phyloP scores from a whole-genome alignment of 2,329 filamentous ascomycete genomes.

The Ceratocystis lukuohia region DNA sequence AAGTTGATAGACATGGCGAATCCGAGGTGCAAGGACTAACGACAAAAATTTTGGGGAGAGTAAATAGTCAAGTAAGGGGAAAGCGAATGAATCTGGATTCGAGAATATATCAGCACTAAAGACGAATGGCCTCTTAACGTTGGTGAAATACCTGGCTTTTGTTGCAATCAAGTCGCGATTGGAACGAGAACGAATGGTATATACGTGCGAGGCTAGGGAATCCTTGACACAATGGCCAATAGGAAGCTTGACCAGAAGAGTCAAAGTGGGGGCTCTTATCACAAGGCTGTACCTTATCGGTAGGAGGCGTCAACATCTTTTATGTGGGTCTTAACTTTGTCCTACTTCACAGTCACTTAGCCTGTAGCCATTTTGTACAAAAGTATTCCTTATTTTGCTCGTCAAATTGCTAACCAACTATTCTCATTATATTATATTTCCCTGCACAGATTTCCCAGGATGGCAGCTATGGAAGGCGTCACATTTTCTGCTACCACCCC shows the following conservation, averaged over 20 bases:
- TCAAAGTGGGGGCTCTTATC: neutral
- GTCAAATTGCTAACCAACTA: neutral
- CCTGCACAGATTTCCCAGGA: neutral
- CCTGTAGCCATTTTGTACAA: neutral
- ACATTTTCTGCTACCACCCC: constrained; percentile 24
- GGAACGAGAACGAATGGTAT: neutral
- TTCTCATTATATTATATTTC: neutral
- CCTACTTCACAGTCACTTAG: neutral
- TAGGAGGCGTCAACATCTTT: neutral
- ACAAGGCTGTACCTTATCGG: neutral
- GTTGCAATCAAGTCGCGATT: neutral
- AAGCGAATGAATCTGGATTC: neutral
- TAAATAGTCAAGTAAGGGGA: neutral
- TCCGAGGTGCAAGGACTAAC: neutral
- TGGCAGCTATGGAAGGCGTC: constrained; percentile 20
- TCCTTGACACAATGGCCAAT: constrained; percentile 11
- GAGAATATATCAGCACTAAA: neutral
- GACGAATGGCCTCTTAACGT: neutral
- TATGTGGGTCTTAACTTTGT: neutral
- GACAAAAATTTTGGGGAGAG: neutral
- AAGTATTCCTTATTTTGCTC: neutral
- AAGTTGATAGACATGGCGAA: constrained; percentile 29
- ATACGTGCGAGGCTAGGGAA: neutral
- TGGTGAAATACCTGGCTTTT: neutral
- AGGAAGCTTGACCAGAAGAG: constrained; percentile 9